Evolutionary conservation across 768 basidiomycete species (phyloP), one percentile per base, ranked within the genome.

Genomic region (Leccinum olivaceopallidum): DNA sequence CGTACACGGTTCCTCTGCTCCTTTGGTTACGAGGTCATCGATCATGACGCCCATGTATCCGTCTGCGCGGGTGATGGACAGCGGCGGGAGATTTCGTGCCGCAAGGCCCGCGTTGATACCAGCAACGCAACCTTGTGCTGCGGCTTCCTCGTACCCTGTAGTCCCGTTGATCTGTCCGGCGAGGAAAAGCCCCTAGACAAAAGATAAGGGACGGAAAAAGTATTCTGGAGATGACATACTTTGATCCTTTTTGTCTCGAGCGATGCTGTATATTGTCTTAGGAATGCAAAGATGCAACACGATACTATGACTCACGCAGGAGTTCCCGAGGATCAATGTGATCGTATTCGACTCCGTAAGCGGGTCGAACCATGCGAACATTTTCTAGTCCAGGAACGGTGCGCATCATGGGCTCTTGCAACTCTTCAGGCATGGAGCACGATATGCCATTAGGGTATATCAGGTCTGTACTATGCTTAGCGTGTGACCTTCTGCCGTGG

Each of bases 81-180:
- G 71, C 0, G 89, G 84, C 1, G 83, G 77, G 44, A 76, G 79
- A 14, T 76, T 69, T 4, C 79, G 77, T 8, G 91, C 86, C 0
- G 85, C 76, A 3, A 94, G 79, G 0, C 92, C 94, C 0, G 94
- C 94, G 58, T 96, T 95, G 55, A 92, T 86, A 2, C 94, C 94
- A 1, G 94, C 94, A 0, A 96, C 75, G n/a, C 85, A 77, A 9
- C 94, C 94, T 71, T 95, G 94, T 4, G 91, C 92, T 2, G 92
- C 94, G 2, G 94, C 94, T 76, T 96, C 94, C 71, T 96, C 94
- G 70, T 96, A 96, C 5, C 94, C 94, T 2, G 94, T 96, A 1
- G 94, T 96, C 12, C 90, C 89, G 65, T 95, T 95, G 67, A 95
- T 95, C 72, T 95, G 93, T 4, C 94, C 93, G 1, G 92, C 92